These are phyloP conservation scores for Fusarium sp. DNA, from an alignment of 2,329 filamentous ascomycete species.

Conservation along the genomic window DNA sequence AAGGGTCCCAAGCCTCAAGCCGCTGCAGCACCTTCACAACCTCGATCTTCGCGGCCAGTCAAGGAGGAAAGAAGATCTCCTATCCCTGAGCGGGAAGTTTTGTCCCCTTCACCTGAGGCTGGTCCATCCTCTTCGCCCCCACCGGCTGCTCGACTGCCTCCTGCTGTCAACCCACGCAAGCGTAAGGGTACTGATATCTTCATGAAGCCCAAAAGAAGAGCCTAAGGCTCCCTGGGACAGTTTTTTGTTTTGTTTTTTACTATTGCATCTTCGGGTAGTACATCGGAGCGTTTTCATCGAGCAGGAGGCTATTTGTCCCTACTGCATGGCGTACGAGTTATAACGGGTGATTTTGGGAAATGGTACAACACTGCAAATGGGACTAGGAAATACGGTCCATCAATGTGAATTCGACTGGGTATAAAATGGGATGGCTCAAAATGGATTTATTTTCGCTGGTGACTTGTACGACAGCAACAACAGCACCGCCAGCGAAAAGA, in stretches of 20 bases:
- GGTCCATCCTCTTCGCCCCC: constrained; percentile 41
- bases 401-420: constrained; percentile 4
- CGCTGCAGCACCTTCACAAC: constrained; percentile 17
- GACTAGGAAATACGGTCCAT: neutral
- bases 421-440: constrained; percentile 1
- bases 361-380: neutral
- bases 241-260: neutral
- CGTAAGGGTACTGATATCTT: constrained; percentile 63
- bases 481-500: neutral
- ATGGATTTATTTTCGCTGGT: neutral
- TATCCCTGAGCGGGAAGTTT: constrained; percentile 29
- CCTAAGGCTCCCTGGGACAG: neutral
- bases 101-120: constrained; percentile 37
- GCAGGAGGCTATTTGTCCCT: neutral
- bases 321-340: constrained; percentile 11
- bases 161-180: constrained; percentile 48
- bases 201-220: constrained; percentile 58
- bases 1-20: constrained; percentile 38
- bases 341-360: neutral
- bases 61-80: constrained; percentile 25
- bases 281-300: neutral
- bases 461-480: neutral
- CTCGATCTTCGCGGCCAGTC: constrained; percentile 10
- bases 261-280: neutral
- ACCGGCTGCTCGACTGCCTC: constrained; percentile 17